Base-by-base conservation (phyloP, 2,329 filamentous ascomycete genomes). In the Colletotrichum neosansevieriae region DNA sequence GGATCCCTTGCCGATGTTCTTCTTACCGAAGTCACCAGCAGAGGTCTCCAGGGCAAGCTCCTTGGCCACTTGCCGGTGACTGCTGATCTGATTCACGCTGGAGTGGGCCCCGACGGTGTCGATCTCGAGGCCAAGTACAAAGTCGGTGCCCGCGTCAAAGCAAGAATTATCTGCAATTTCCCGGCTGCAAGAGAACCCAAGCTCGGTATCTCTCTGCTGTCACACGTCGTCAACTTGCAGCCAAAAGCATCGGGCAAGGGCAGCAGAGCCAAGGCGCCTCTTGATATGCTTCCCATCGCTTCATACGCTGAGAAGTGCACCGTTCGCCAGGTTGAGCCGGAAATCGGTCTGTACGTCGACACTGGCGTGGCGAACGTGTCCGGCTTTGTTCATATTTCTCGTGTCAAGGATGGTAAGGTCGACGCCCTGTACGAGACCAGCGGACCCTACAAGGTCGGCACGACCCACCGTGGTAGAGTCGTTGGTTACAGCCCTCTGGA, bases 301-400 rank as follows among this genome's bases (percentile, higher is more conserved):
- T 89, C 92, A 0, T 88, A 92, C 50, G 82, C 98, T 29, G 90
- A 95, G 53, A 87, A 91, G 72, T 93, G 92, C 64, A 94, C 89
- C 42, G 90, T 99, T 7, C 87, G 90, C 60, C 92, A 92, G 72
- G 93, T 98, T 3, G 92, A 97, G 72, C 84, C 90, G 5, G 89
- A 91, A 3, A 88, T 95, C 69, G 97, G 96, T 60, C 84, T 98
- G 2, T 97, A 97, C 74, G 85, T 94, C 7, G 88, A 92, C 72
- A 80, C 94, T 44, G 90, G 90, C 2, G 71, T 81, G 15, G 71
- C 78, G 4, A 93, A 90, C 34, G 83, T 95, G 3, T 84, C 88
- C n/a, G 93, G 93, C 10, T 99, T 98, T 75, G 94, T 97, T 21
- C 96, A 99, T 78, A 97, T 99, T 72, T 99, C 96, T 1, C 89